These are phyloP conservation scores for Plantago ovata DNA, from an alignment of 257 asterid species.

Conservation along the genomic window DNA sequence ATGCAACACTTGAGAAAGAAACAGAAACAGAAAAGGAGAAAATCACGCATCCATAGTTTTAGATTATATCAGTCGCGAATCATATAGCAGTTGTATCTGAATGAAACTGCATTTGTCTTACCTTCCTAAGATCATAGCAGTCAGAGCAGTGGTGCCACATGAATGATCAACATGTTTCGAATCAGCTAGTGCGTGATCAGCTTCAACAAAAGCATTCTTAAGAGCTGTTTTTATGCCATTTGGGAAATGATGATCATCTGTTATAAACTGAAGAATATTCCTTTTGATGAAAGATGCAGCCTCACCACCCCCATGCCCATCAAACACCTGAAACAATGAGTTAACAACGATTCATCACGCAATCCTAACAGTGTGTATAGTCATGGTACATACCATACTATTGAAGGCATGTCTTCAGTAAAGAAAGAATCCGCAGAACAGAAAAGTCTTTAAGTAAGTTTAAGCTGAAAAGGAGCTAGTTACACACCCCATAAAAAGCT, in stretches of 20 bases:
- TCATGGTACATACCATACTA: background rate
- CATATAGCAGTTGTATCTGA: background rate
- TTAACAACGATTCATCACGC: conserved; percentile 2
- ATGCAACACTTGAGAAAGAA: background rate
- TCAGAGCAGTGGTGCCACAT: conserved; percentile 75
- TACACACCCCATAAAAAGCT: conserved; percentile 85
- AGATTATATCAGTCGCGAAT: too few relatives aligned
- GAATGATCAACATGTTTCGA: conserved; percentile 56
- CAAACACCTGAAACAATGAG: conserved; percentile 61
- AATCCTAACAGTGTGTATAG: background rate
- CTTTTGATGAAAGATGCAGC: conserved; percentile 73
- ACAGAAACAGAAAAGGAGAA: background rate
- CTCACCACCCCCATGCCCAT: conserved; percentile 82
- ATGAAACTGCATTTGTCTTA: conserved; percentile 22
- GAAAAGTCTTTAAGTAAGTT: background rate
- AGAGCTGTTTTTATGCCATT: conserved; percentile 55
- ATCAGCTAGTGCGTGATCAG: conserved; percentile 75
- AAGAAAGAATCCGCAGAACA: too few relatives aligned
- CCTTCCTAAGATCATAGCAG: conserved; percentile 73
- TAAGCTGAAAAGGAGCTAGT: conserved; percentile 16
- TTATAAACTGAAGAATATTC: conserved; percentile 57
- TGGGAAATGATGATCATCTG: conserved; percentile 74
- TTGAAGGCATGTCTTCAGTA: conserved; percentile 1
- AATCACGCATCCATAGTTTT: too few relatives aligned
- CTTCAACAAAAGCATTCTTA: conserved; percentile 66